These are phyloP conservation scores for Gossypium longicalyx DNA, from an alignment of 345 rosid species.

Conservation along the genomic window DNA sequence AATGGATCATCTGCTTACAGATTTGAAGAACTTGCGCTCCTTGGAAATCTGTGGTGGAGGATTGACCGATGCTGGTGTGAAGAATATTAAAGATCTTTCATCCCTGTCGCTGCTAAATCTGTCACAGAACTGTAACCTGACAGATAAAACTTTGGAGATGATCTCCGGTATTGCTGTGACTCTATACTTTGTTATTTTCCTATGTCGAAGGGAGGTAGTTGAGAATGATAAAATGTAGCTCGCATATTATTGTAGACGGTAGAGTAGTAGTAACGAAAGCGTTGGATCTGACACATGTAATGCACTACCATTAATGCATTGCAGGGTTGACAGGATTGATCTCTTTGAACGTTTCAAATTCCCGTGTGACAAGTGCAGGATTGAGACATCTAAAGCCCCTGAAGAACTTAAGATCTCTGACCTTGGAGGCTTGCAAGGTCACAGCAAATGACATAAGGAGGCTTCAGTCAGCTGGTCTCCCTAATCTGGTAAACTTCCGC, in stretches of 20 bases:
- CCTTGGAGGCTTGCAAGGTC: constrained; percentile 79
- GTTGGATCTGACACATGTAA: neutral
- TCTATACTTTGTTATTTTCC: no score
- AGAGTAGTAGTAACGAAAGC: no score
- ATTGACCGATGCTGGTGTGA: constrained; percentile 83
- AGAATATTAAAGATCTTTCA: constrained; percentile 79
- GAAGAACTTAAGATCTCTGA: constrained; percentile 68
- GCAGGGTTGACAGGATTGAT: constrained; percentile 75
- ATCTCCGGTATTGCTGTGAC: constrained; percentile 53
- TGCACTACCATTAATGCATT: constrained; percentile 13
- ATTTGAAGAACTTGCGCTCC: constrained; percentile 69
- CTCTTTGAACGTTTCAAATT: constrained; percentile 72
- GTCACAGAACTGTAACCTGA: constrained; percentile 79
- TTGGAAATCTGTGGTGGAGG: constrained; percentile 96
- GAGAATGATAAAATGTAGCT: neutral
- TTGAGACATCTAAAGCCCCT: constrained; percentile 61
- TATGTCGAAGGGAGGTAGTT: neutral
- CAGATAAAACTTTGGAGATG: constrained; percentile 72
- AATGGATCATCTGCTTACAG: constrained; percentile 27
- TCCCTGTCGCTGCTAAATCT: constrained; percentile 60
- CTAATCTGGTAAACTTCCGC: constrained; percentile 68
- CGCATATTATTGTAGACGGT: neutral
- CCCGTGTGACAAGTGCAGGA: constrained; percentile 67
- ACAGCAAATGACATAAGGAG: constrained; percentile 62
- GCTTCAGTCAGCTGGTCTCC: constrained; percentile 69